Evolutionary conservation across 345 rosid genomes (phyloP), one percentile per base, ranked within the genome.

Genomic region (Triadica sebifera): DNA sequence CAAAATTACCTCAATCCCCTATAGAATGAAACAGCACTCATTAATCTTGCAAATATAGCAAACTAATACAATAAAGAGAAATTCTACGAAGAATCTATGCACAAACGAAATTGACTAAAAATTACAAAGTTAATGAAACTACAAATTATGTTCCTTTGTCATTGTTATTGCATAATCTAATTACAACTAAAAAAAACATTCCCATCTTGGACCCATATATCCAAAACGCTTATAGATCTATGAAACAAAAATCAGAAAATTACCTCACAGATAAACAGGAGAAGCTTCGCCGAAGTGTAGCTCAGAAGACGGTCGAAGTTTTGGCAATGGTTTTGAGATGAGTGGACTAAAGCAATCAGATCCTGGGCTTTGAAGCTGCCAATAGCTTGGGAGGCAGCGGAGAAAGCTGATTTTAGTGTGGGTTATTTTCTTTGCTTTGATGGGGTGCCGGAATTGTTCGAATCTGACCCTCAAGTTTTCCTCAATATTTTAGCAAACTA

Each of bases 181-280:
- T 20, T 46, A 43, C 1, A 8, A 12, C 2, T 29, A 6, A 1
- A 66, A n/a, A n/a, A n/a, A 25, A 49, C 2, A 20, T 45, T 45
- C 15, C 8, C 11, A n/a, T 45, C 45, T 8, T 29, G 34, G 24
- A 22, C 8, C 1, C 34, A 20, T 1, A 47, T n/a, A n/a, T 65
- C 53, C 3, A 47, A 66, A 22, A 66, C 2, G 34, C n/a, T 22
- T 12, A 67, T 49, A 67, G 71, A 67, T 67, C 71, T 67, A 50
- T 3, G 43, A 67, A 67, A 50, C 20, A 50, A 0, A 17, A 49
- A 67, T 67, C 22, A 50, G 53, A 63, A 25, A 67, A 49, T 46
- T 2, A 15, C 47, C 70, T 67, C 70, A 67, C 70, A 67, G 70
- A 11, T 46, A 8, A 49, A 47, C 39, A 5, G 70, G n/a, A 41